Base-by-base conservation (phyloP, 2,329 filamentous ascomycete genomes). In the Sphaerostilbella broomeana region DNA sequence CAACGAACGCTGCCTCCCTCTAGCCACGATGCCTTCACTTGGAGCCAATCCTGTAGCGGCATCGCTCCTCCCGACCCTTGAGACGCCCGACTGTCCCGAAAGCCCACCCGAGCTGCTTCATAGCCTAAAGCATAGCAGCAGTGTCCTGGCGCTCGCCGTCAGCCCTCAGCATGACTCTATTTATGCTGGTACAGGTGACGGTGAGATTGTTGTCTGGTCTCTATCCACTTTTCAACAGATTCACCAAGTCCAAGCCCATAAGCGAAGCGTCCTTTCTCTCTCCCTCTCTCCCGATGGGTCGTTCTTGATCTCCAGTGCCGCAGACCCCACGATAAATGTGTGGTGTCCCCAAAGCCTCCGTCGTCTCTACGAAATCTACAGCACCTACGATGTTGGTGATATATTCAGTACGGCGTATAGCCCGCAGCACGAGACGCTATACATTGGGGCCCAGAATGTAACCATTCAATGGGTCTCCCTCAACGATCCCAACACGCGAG, bases 341-440 rank as follows among this genome's bases (percentile, higher is more conserved):
- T 98, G 92, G 92, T 83, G 80, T 52, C 85, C 89, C 2, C 72
- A 69, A 29, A 82, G 79, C 5, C 80, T 95, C 59, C 75, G 74
- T 40, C 80, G 84, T 19, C 71, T 92, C 1, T 92, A 89, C 65
- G 87, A 92, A 47, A 85, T 97, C 46, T 94, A 94, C 68, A 94
- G 88, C 47, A 83, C 82, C 34, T 90, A 94, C 62, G 92, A 97
- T 52, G 85, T 95, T 27, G 92, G 92, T 44, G 92, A 98, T 64
- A 79, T 98, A 43, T 97, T 97, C 60, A 94, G 87, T 51, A 81
- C 95, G n/a, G 84, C 83, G 2, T 95, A 94, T 61, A 95, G 88
- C 4, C 67, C 79, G 6, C 74, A 79, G 49, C 72, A 86, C 52
- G 77, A 90, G 50, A 94, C 84, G 0, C 74, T 95, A 4, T 97